Evolutionary conservation across 2,329 filamentous ascomycete genomes (phyloP).

Genomic region (Volutella citrinella): DNA sequence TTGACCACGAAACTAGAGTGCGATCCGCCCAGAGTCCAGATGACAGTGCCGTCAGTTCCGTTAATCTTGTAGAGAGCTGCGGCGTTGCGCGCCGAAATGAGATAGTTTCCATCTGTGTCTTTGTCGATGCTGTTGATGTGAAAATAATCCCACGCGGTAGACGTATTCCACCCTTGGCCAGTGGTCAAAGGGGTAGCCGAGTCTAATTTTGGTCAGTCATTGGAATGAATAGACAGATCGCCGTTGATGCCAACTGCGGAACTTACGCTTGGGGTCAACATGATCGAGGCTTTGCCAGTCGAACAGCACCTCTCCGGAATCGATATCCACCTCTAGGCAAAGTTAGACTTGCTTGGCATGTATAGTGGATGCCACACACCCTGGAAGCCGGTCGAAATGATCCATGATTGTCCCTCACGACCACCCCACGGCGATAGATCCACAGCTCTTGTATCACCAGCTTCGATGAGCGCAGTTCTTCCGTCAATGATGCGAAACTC

Average conservation of each 20-base stretch:
- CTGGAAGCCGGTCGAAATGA: constrained; percentile 32
- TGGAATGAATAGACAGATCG: no score
- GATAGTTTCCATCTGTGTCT: constrained; percentile 43
- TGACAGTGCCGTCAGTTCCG: constrained; percentile 43
- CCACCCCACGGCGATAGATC: constrained; percentile 44
- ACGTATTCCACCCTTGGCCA: constrained; percentile 35
- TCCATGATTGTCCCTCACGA: constrained; percentile 47
- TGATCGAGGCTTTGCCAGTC: constrained; percentile 37
- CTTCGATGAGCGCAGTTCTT: constrained; percentile 48
- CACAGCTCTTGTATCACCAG: constrained; percentile 46
- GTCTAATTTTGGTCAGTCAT: no score
- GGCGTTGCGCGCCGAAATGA: constrained; percentile 51
- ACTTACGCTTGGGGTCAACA: constrained; percentile 22
- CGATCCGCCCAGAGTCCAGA: constrained; percentile 52
- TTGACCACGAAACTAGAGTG: constrained; percentile 37
- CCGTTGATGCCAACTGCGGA: no score
- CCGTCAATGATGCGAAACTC: constrained; percentile 53
- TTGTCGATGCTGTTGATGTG: constrained; percentile 58
- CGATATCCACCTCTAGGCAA: constrained; percentile 47
- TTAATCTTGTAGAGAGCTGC: constrained; percentile 47
- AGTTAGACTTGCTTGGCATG: no score
- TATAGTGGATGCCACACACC: no score
- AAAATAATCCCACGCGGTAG: constrained; percentile 52
- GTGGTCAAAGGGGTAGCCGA: constrained; percentile 44
- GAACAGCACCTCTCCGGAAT: constrained; percentile 47